Evolutionary conservation across 495 filamentous ascomycete species (phyloP).

Genomic region (Talaromyces stipitatus): DNA sequence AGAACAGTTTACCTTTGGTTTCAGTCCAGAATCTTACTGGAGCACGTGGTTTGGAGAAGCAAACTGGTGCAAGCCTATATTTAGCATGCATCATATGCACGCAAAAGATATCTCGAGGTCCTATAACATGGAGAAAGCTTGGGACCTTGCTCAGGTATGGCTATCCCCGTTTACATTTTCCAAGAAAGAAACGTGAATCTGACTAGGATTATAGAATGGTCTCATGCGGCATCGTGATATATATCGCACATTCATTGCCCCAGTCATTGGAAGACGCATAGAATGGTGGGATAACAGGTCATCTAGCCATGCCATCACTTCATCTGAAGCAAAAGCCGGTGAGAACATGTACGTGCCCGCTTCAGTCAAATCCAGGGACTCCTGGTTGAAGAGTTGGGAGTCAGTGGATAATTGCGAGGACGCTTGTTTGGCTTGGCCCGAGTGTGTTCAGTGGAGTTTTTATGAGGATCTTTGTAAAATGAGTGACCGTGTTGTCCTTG

Average conservation of each 20-base stretch:
- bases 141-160: conserved; percentile 16
- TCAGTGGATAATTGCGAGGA: conserved; percentile 20
- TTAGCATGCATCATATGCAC: conserved; percentile 42
- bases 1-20: conserved; percentile 35
- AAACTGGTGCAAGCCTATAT: conserved; percentile 40
- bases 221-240: conserved; percentile 17
- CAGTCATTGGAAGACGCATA: conserved; percentile 12
- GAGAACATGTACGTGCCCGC: conserved; percentile 9
- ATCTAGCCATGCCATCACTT: conserved; percentile 18
- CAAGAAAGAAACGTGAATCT: neutral
- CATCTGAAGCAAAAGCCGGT: conserved; percentile 10
- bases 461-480: conserved; percentile 17
- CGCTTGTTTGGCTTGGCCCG: conserved; percentile 17
- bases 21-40: neutral
- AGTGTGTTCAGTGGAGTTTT: conserved; percentile 23
- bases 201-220: conserved; percentile 1
- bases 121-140: conserved; percentile 15
- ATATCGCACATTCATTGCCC: conserved; percentile 13
- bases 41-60: conserved; percentile 12
- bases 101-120: conserved; percentile 19
- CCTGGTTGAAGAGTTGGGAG: conserved; percentile 16
- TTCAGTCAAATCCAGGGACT: conserved; percentile 11
- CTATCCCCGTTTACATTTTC: neutral
- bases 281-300: conserved; percentile 14
- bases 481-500: conserved; percentile 13